Conservation (phyloP, 345 rosid genomes). For the Hibiscus tridactylites region DNA sequence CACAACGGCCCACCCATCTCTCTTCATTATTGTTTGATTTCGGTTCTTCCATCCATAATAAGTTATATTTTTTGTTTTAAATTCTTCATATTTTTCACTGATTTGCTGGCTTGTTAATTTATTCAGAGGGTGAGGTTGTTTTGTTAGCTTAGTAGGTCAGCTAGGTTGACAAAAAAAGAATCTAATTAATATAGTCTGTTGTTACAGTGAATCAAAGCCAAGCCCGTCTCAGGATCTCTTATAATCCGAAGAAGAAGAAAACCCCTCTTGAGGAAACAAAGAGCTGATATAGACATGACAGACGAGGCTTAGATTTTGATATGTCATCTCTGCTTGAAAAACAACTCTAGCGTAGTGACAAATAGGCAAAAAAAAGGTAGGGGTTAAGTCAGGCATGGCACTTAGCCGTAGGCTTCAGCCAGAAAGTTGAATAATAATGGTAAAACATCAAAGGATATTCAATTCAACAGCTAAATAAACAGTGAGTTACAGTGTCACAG, state of each 20-base stretch:
- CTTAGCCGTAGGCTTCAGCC: not conserved
- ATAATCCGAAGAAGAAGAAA: slow-evolving; percentile 12
- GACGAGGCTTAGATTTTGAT: slow-evolving; percentile 28
- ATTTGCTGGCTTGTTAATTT: too few species aligned
- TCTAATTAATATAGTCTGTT: not conserved
- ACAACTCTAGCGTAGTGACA: slow-evolving; percentile 13
- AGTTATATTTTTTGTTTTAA: too few species aligned
- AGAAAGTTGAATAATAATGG: not conserved
- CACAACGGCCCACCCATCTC: too few species aligned
- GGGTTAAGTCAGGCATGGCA: slow-evolving; percentile 12
- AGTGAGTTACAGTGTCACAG: too few species aligned
- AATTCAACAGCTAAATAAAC: not conserved
- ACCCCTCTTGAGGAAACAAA: slow-evolving; percentile 30
- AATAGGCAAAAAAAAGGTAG: slow-evolving; percentile 3
- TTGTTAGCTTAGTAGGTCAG: not conserved
- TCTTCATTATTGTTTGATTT: too few species aligned
- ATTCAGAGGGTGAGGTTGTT: not conserved
- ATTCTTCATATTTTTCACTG: too few species aligned
- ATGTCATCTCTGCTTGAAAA: slow-evolving; percentile 14
- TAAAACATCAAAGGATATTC: too few species aligned
- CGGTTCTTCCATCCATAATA: too few species aligned
- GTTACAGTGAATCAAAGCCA: not conserved
- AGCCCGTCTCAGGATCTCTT: not conserved
- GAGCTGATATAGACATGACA: slow-evolving; percentile 36
- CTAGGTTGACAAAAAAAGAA: slow-evolving; percentile 12